Conservation (phyloP, 108 stramenopile species). For the Cyclotella distinguenda region DNA sequence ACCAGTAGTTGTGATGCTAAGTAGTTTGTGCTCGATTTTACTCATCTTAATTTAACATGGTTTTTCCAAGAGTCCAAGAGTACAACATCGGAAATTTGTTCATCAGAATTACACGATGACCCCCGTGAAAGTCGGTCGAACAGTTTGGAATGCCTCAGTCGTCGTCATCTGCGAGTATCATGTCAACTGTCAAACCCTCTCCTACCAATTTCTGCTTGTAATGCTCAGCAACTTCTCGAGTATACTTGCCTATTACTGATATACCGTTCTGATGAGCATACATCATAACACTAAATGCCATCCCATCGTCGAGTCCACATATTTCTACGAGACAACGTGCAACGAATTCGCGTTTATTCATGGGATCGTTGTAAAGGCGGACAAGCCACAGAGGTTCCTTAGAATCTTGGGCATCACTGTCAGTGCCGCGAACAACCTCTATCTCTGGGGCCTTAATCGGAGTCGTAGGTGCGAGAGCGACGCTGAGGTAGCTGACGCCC, state of each 20-base stretch:
- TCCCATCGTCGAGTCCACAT: conserved; percentile 53
- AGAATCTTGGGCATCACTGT: not conserved
- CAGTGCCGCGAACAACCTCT: conserved; percentile 4
- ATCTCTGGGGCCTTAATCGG: conserved; percentile 13
- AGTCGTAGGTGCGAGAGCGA: conserved; percentile 4
- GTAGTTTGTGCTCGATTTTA: no score
- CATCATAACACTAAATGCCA: conserved; percentile 76
- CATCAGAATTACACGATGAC: no score
- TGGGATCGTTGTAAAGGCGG: conserved; percentile 72
- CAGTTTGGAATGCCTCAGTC: no score
- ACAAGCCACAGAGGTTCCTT: conserved; percentile 58
- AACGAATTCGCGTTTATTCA: conserved; percentile 80
- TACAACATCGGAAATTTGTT: no score
- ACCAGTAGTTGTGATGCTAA: no score
- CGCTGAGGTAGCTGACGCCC: not conserved
- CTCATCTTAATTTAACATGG: no score
- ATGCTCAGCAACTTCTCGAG: conserved; percentile 62
- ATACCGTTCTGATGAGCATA: conserved; percentile 65
- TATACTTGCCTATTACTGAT: conserved; percentile 61
- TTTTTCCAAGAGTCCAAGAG: no score
- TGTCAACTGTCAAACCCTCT: conserved; percentile 63
- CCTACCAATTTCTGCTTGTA: conserved; percentile 50
- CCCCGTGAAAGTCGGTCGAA: no score
- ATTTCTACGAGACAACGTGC: conserved; percentile 60
- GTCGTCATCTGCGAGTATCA: conserved; percentile 67